A percentile compares a stretch with the other conserved stretches of the same genome.
phyloP scores from a whole-genome alignment of 2,329 filamentous ascomycete genomes.

The Myriosclerotinia duriaeana region DNA sequence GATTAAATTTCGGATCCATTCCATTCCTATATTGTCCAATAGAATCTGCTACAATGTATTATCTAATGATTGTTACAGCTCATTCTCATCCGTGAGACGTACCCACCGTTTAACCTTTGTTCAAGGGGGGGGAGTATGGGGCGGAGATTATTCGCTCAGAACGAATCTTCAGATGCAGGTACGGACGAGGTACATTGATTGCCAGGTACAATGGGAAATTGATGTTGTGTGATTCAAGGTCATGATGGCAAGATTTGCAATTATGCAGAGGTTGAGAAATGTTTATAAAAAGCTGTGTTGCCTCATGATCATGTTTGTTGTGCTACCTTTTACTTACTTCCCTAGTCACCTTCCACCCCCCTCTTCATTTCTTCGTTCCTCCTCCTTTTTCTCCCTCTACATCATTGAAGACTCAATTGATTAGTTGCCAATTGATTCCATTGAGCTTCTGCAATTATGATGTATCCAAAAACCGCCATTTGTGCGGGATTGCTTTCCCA shows the following conservation, averaged over 20 bases:
- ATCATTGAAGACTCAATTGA: neutral
- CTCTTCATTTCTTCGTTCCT: neutral
- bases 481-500: conserved; percentile 22
- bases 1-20: no score
- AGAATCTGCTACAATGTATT: no score
- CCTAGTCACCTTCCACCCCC: neutral
- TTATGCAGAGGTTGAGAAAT: neutral
- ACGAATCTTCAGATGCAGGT: neutral
- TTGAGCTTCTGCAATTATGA: conserved; percentile 17
- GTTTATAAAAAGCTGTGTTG: neutral
- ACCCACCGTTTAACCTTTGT: no score
- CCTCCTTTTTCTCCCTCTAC: neutral
- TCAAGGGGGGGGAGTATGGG: no score
- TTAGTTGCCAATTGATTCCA: neutral
- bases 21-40: no score
- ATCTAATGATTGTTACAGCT: no score
- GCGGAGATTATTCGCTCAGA: conserved; percentile 1
- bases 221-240: neutral
- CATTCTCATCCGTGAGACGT: no score
- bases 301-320: neutral
- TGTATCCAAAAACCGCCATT: conserved; percentile 15
- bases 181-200: neutral
- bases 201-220: conserved; percentile 1
- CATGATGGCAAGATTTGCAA: neutral
- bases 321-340: neutral